Percentiles rank a stretch among this genome's conserved stretches.
These are phyloP conservation scores for Nothophytophthora sp. DNA, from an alignment of 352 stramenopile species.

Conservation along the genomic window DNA sequence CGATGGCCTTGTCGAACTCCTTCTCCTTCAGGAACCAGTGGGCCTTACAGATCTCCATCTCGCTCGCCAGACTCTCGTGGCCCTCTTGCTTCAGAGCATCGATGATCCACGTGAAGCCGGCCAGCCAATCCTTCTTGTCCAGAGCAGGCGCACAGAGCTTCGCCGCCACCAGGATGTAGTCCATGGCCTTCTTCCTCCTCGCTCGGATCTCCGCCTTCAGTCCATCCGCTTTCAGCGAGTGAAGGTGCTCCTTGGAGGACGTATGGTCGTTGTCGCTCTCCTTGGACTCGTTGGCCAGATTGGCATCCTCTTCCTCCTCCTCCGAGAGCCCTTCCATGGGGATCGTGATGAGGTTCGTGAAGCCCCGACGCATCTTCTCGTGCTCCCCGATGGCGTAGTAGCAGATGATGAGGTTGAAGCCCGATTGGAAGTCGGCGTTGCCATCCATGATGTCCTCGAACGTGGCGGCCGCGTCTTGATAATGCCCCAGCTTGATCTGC, in stretches of 20 bases:
- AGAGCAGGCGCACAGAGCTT: slow-evolving; percentile 93
- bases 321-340: slow-evolving; percentile 87
- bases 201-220: slow-evolving; percentile 81
- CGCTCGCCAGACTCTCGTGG: slow-evolving; percentile 90
- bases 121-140: slow-evolving; percentile 92
- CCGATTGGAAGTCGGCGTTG: slow-evolving; percentile 94
- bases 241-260: slow-evolving; percentile 50
- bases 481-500: slow-evolving; percentile 93
- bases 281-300: slow-evolving; percentile 56
- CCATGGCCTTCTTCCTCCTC: slow-evolving; percentile 76
- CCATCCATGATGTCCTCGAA: slow-evolving; percentile 96
- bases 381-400: slow-evolving; percentile 96
- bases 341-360: slow-evolving; percentile 92
- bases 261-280: slow-evolving; percentile 37
- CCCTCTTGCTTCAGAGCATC: slow-evolving; percentile 90
- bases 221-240: slow-evolving; percentile 67
- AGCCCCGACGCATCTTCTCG: slow-evolving; percentile 93
- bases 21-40: slow-evolving; percentile 93
- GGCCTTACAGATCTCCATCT: slow-evolving; percentile 91
- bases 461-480: slow-evolving; percentile 93
- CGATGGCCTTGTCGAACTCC: slow-evolving; percentile 94
- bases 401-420: slow-evolving; percentile 97
- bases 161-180: slow-evolving; percentile 94
- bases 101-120: slow-evolving; percentile 95
- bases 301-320: slow-evolving; percentile 83